These are phyloP conservation scores for Hygrophoropsis aurantiaca DNA, from an alignment of 768 basidiomycete genomes.

Conservation along the genomic window DNA sequence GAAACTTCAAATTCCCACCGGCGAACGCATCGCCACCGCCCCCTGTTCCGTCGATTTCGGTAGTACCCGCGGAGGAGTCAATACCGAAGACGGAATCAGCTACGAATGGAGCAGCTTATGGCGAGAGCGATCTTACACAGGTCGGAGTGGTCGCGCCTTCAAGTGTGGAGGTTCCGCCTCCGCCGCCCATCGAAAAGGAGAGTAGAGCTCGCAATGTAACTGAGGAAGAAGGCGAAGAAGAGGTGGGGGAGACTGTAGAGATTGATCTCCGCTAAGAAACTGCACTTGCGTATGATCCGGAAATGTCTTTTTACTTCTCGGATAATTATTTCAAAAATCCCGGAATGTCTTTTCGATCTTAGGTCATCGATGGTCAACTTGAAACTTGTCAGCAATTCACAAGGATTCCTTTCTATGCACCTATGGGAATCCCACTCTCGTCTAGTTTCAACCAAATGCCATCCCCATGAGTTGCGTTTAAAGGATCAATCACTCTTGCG, in stretches of 20 bases:
- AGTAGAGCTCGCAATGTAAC: conserved; percentile 41
- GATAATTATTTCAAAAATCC: too few relatives aligned
- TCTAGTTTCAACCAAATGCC: too few relatives aligned
- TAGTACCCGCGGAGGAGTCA: conserved; percentile 10
- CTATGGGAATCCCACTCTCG: too few relatives aligned
- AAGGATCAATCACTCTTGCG: too few relatives aligned
- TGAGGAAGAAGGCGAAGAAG: conserved; percentile 63
- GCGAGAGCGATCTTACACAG: conserved; percentile 8
- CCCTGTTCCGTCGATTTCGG: conserved; percentile 17
- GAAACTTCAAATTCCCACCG: conserved; percentile 68
- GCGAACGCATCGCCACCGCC: conserved; percentile 11
- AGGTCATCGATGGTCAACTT: too few relatives aligned
- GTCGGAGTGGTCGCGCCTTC: conserved; percentile 52
- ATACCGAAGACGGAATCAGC: conserved; percentile 6
- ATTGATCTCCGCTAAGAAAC: conserved; percentile 48
- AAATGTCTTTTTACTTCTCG: too few relatives aligned
- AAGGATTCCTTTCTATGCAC: too few relatives aligned
- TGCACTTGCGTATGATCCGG: too few relatives aligned
- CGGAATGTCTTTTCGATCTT: too few relatives aligned
- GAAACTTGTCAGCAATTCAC: too few relatives aligned
- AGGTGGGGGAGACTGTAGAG: conserved; percentile 78
- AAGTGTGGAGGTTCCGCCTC: conserved; percentile 75
- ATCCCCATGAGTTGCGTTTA: too few relatives aligned
- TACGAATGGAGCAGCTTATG: conserved; percentile 3
- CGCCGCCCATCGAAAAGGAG: conserved; percentile 79